Evolutionary conservation across 2,329 filamentous ascomycete genomes (phyloP).

Genomic region (Bisporella sp.): DNA sequence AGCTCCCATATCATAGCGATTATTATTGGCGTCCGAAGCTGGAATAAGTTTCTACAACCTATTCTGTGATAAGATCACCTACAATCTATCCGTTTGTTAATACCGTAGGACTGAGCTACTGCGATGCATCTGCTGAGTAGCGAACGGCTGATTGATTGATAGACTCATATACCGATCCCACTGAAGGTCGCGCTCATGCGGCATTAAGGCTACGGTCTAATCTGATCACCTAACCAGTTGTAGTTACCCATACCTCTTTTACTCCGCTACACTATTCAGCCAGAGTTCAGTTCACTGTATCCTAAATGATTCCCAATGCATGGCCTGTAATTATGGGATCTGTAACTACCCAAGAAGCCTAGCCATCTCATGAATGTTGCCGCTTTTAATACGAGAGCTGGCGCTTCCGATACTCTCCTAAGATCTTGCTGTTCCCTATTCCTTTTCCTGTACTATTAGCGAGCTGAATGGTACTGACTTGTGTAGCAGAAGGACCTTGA

Average conservation of each 20-base stretch:
- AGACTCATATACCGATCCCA: constrained; percentile 6
- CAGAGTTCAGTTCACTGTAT: constrained; percentile 7
- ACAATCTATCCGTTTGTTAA: too few species aligned
- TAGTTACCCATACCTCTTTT: constrained; percentile 7
- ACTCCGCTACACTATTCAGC: constrained; percentile 8
- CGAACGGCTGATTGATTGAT: constrained; percentile 2
- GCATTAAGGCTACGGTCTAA: constrained; percentile 6
- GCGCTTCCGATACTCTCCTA: constrained; percentile 10
- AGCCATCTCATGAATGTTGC: constrained; percentile 9
- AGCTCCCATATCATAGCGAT: constrained; percentile 8
- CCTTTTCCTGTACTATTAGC: constrained; percentile 3
- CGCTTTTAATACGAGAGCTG: constrained; percentile 10
- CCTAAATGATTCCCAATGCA: constrained; percentile 8
- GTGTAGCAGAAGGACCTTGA: constrained; percentile 3
- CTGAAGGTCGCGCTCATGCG: constrained; percentile 5
- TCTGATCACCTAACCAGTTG: constrained; percentile 8
- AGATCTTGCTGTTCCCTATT: constrained; percentile 6
- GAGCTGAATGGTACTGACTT: constrained; percentile 1
- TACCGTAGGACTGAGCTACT: too few species aligned
- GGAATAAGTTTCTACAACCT: not conserved
- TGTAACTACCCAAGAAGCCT: constrained; percentile 11
- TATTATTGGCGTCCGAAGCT: constrained; percentile 5
- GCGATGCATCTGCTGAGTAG: too few species aligned
- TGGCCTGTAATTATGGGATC: constrained; percentile 5
- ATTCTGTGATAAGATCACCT: too few species aligned